phyloP scores from a whole-genome alignment of 78 protist genomes.

The Monosiga brevicollis region DNA sequence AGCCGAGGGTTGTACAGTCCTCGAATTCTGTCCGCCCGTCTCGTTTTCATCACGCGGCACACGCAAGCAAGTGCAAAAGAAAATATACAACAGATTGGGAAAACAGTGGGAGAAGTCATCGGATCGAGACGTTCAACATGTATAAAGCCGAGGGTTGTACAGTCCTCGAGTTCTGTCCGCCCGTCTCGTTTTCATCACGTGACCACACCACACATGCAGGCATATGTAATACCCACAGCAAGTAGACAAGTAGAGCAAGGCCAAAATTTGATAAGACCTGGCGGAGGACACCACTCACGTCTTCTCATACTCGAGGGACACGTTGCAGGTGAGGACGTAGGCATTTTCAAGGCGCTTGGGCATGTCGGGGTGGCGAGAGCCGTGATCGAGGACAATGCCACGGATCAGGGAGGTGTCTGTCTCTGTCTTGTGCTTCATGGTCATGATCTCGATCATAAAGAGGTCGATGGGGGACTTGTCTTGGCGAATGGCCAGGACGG shows the following conservation, averaged over 20 bases:
- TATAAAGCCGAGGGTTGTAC: background rate
- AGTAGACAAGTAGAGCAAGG: background rate
- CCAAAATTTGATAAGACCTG: background rate
- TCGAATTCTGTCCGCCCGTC: background rate
- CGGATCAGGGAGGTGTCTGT: slow-evolving; percentile 68
- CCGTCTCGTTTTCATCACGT: background rate
- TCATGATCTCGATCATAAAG: slow-evolving; percentile 94
- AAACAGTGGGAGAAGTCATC: too few species aligned
- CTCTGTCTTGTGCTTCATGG: slow-evolving; percentile 88
- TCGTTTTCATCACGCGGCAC: background rate
- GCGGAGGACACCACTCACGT: slow-evolving; percentile 26
- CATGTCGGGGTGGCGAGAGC: slow-evolving; percentile 98
- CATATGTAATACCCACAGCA: background rate
- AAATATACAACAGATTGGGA: background rate
- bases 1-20: background rate
- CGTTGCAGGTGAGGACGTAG: slow-evolving; percentile 86
- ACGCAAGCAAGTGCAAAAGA: background rate
- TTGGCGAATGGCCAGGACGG: slow-evolving; percentile 68
- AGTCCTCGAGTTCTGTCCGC: background rate
- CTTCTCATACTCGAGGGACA: slow-evolving; percentile 96
- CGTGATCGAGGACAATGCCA: slow-evolving; percentile 99
- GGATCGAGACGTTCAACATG: background rate
- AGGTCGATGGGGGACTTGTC: slow-evolving; percentile 76
- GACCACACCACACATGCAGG: background rate
- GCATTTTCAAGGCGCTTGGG: slow-evolving; percentile 67